phyloP scores from a whole-genome alignment of 192 early-diverging fungal genomes.

The Dissophora globulifera region DNA sequence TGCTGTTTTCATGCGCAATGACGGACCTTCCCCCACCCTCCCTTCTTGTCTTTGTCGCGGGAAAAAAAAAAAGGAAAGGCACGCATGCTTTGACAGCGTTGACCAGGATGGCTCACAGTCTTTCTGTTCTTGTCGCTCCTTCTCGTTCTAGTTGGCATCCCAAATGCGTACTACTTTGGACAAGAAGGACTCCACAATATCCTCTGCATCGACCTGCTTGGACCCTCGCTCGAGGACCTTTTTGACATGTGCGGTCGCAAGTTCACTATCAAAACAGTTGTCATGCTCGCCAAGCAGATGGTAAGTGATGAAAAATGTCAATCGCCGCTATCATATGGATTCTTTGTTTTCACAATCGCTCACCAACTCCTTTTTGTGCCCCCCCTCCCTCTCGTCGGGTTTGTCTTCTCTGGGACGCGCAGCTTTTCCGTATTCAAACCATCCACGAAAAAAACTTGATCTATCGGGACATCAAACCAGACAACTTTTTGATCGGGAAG shows the following conservation, averaged over 20 bases:
- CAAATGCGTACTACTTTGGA: constrained; percentile 94
- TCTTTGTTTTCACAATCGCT: no score
- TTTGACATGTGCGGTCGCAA: constrained; percentile 96
- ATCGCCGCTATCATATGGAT: no score
- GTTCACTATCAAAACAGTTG: constrained; percentile 94
- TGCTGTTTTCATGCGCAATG: no score
- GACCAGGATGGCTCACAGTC: background rate
- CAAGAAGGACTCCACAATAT: constrained; percentile 97
- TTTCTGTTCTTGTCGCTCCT: background rate
- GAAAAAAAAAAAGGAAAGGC: background rate
- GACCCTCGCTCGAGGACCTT: constrained; percentile 93
- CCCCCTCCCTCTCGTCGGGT: background rate
- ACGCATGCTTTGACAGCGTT: background rate
- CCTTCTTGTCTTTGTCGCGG: background rate
- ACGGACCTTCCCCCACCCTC: no score
- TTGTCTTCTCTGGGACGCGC: background rate
- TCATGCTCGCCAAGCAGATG: constrained; percentile 97
- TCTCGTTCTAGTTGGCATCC: constrained; percentile 78
- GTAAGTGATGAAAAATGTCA: constrained; percentile 59
- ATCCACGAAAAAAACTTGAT: constrained; percentile 96
- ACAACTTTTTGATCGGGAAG: constrained; percentile 96
- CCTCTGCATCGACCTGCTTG: constrained; percentile 93
- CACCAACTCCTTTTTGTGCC: background rate
- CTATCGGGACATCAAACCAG: constrained; percentile 99
- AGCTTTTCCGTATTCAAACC: constrained; percentile 84